Evolutionary conservation across 177 flowering plant species (phyloP), one percentile per base, ranked within the genome.

Genomic region (Vitis hybrid): DNA sequence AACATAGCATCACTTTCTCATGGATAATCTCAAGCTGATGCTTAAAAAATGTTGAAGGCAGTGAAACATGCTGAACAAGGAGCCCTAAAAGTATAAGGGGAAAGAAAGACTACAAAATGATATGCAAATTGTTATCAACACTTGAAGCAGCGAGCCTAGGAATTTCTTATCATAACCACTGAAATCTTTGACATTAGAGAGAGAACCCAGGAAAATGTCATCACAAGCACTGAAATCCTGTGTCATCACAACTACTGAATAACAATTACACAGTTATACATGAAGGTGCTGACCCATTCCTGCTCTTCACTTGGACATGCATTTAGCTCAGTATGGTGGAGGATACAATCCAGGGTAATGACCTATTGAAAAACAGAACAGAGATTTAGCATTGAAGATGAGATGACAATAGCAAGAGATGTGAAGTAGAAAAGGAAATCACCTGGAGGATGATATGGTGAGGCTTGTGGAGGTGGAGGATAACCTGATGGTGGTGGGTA

Each of bases 401-500:
- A 49, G 11, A 21, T 32, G 8, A 12, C 21, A 58, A 15, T 11
- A 68, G 49, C 13, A 60, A 21, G 13, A 23, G 19, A 3, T 51
- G 32, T 23, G 17, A 15, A n/a, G 17, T 7, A 15, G 8, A 5
- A 12, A 63, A 51, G 7, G 15, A 51, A 59, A 18, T 50, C 79
- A 87, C 93, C 86, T 74, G 86, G 86, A 26, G 90, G 85, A 72
- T 83, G 82, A 52, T 72, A 70, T 18, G 83, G 66, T 23, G 85
- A 45, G 64, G 74, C 71, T 26, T 78, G 83, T 45, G 81, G 80
- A 14, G 70, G 70, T 11, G 74, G 81, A 49, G 82, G 84, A 13
- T 75, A 75, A 17, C 56, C 67, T 15, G 78, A 52, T 30, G 86
- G 83, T 34, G 86, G 84, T 0, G 85, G 86, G 56, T 84, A 83